Evolutionary conservation across 208 protist species (phyloP), one percentile per base, ranked within the genome.

Genomic region (Acanthamoeba healyi): DNA sequence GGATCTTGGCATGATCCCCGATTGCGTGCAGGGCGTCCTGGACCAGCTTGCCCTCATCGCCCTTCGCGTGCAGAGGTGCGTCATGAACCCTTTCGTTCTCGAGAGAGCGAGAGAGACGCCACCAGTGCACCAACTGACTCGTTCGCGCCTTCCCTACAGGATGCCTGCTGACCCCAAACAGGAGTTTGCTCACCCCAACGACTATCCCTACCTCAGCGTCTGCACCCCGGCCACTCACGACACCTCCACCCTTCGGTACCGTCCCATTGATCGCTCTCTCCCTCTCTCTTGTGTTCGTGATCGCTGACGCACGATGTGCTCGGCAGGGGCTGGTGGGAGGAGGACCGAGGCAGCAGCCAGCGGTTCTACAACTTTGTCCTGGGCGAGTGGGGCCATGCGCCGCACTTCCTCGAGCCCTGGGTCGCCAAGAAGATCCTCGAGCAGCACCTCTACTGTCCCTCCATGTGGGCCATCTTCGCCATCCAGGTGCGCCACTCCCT

Each of bases 1-100:
- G 70, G 97, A 98, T 94, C 93, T 98, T 5, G 97, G 97, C 63
- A 94, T 97, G 90, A 77, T 98, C 17, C 94, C 96, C 51, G 92
- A 95, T 42, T 97, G 95, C 84, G 96, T 98, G 32, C 93, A 94
- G 32, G 46, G 70, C 38, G 92, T 97, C 1, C 94, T 98, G 22
- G 79, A 95, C 0, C 51, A 97, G 26, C 81, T 97, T 6, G 93
- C 94, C 84, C 96, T 98, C 34, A 89, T 98, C 6, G 95, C 96
- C 54, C 89, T 98, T 17, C 90, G 97, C 56, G 95, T 98, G 74
- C 97, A 98, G 94, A 4, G 84, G 84, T 91, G 46, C 61, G n/a
- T 86, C 54, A 24, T 14, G 38, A 46, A 92, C n/a, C 34, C 79
- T 88, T 32, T 61, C 26, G 1, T 32, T 10, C 44, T 88, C n/a